Conservation (phyloP, 495 filamentous ascomycete genomes). For the Haplographium delicatum region DNA sequence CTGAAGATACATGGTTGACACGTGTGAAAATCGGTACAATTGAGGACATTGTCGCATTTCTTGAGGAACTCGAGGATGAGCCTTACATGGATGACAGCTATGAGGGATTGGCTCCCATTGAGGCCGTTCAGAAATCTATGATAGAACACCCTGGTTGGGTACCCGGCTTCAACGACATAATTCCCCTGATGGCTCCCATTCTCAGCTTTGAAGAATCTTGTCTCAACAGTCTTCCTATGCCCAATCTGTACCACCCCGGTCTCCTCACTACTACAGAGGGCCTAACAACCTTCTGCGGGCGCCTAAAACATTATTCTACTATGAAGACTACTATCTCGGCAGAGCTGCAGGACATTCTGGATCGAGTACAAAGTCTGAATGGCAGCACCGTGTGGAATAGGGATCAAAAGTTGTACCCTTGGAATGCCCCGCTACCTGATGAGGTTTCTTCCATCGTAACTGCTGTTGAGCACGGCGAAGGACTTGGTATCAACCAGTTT, state of each 20-base stretch:
- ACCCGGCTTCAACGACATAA: conserved; percentile 9
- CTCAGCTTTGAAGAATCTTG: not conserved
- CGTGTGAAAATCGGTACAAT: conserved; percentile 3
- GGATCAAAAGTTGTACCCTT: too few relatives aligned
- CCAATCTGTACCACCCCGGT: not conserved
- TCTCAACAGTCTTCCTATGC: conserved; percentile 1
- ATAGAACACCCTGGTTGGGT: not conserved
- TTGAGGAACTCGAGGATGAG: too few relatives aligned
- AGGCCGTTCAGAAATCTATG: not conserved
- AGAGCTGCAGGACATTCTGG: too few relatives aligned
- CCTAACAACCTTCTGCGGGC: conserved; percentile 1
- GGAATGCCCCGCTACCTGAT: too few relatives aligned
- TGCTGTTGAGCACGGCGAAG: too few relatives aligned
- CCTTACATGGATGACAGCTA: conserved; percentile 4
- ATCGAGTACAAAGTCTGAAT: too few relatives aligned
- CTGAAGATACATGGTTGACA: not conserved
- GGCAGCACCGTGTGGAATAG: too few relatives aligned
- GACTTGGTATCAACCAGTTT: too few relatives aligned
- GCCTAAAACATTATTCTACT: too few relatives aligned
- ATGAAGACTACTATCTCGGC: too few relatives aligned
- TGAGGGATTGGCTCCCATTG: not conserved
- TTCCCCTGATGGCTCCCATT: conserved; percentile 1
- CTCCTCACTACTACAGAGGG: not conserved
- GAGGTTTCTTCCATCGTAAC: too few relatives aligned
- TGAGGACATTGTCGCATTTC: not conserved